A percentile compares a stretch with the other conserved stretches of the same genome.
phyloP scores from a whole-genome alignment of 1,284 basidiomycete genomes.

The Thecaphora thlaspeos region DNA sequence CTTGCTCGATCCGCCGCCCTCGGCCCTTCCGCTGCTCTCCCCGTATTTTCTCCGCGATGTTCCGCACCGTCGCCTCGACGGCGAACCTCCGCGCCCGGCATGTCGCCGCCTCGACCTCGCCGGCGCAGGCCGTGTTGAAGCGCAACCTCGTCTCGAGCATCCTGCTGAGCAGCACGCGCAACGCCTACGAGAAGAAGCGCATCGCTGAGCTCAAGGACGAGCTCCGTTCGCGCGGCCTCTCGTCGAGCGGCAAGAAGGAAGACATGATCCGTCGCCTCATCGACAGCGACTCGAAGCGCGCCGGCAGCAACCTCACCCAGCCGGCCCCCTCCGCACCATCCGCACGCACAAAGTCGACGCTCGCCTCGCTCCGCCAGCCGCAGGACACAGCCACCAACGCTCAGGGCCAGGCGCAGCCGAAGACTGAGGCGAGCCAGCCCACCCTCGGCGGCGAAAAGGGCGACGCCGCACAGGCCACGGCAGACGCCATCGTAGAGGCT shows the following conservation, averaged over 20 bases:
- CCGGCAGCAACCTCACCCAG: slow-evolving; percentile 35
- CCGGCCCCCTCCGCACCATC: not conserved
- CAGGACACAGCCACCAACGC: slow-evolving; percentile 2
- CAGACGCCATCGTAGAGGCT: slow-evolving; percentile 18
- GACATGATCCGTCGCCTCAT: slow-evolving; percentile 49
- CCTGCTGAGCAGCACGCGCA: slow-evolving; percentile 43
- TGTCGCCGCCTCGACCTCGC: not conserved
- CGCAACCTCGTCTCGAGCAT: slow-evolving; percentile 44
- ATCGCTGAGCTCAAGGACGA: slow-evolving; percentile 43
- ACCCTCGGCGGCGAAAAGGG: slow-evolving; percentile 1
- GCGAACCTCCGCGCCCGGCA: not conserved
- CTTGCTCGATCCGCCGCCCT: no score
- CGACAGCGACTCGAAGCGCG: slow-evolving; percentile 38
- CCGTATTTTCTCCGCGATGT: not conserved
- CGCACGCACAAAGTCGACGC: slow-evolving; percentile 42
- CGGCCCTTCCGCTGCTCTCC: no score
- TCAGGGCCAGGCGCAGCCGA: slow-evolving; percentile 12
- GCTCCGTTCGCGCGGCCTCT: slow-evolving; percentile 47
- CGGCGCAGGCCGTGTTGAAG: not conserved
- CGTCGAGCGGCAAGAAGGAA: slow-evolving; percentile 43
- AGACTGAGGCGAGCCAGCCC: slow-evolving; percentile 12
- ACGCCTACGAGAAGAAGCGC: slow-evolving; percentile 44
- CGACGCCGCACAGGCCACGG: slow-evolving; percentile 10
- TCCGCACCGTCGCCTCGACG: not conserved
- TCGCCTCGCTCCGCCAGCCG: slow-evolving; percentile 25